Base-by-base conservation (phyloP, 164 flowering plant genomes). In the Macadamia integrifolia region DNA sequence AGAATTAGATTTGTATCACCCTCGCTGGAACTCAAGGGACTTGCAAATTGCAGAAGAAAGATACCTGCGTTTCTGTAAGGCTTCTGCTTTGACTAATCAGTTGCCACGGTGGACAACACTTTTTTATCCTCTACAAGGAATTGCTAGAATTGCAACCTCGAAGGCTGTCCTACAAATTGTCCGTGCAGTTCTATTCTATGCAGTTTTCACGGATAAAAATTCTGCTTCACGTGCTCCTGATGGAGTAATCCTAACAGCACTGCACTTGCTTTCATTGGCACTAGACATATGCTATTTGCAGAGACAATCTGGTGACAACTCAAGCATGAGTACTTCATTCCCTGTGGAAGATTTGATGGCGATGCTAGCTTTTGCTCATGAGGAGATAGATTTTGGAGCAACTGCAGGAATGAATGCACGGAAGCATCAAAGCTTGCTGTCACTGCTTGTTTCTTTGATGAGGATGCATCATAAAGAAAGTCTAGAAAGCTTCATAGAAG, bases 11-110 rank as follows among this genome's bases (percentile, higher is more conserved):
- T 72, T 95, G 61, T 95, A 92, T 77, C 93, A 91, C 68, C 97
- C 94, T 64, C 96, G 95, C 56, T 88, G 97, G 98, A 91, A 79
- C 76, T 84, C 86, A 40, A 85, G 90, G 80, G 98, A 95, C 35
- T 79, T 89, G 74, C 99, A 95, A 78, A 75, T 83, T 49, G 97
- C 97, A 14, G 98, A 95, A 80, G 99, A 95, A 79, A 89, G 98
- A 83, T 92, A 89, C 74, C 61, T 80, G 58, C 87, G 92, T 15
- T 89, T 86, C 66, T 86, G 97, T 78, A 75, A 84, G 71, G 85
- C 77, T 50, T 88, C 97, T 57, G 92, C 98, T 60, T 71, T 84
- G 79, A 83, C 85, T 28, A 69, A 75, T 69, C 99, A 91, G 78
- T 81, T 88, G 70, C 99, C 99, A 18, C 80, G 74, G 67, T 95